Evolutionary conservation across 805 yeast genomes (phyloP).

Genomic region (Nakazawaea siamensis): DNA sequence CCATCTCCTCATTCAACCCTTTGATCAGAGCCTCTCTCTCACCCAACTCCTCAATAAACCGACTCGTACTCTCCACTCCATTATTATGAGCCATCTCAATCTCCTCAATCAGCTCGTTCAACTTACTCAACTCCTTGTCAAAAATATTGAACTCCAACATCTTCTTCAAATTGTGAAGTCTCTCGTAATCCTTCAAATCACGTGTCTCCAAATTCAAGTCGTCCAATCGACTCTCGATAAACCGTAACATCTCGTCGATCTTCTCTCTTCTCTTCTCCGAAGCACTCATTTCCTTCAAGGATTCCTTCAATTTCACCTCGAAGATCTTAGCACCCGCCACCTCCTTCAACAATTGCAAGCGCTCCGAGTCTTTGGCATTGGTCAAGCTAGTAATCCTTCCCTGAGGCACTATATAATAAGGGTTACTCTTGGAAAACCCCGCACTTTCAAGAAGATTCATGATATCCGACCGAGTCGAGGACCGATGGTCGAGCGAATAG

Average conservation of each 20-base stretch:
- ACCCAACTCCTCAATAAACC: conserved; percentile 47
- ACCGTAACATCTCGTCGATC: conserved; percentile 63
- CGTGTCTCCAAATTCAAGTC: conserved; percentile 78
- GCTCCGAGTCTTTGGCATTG: conserved; percentile 79
- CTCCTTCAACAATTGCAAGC: conserved; percentile 73
- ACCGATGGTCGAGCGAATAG: conserved; percentile 72
- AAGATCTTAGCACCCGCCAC: conserved; percentile 94
- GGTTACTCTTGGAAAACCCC: conserved; percentile 84
- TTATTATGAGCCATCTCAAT: conserved; percentile 51
- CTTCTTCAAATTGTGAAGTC: conserved; percentile 58
- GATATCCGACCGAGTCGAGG: conserved; percentile 73
- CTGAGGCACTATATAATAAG: conserved; percentile 95
- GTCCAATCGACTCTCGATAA: conserved; percentile 60
- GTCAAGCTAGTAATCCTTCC: conserved; percentile 86
- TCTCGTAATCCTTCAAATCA: conserved; percentile 65
- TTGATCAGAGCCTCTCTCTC: conserved; percentile 47
- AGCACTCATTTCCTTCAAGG: conserved; percentile 69
- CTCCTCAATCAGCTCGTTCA: conserved; percentile 50
- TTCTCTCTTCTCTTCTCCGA: conserved; percentile 63
- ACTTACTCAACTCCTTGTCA: conserved; percentile 65
- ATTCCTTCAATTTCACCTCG: conserved; percentile 72
- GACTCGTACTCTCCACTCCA: conserved; percentile 43
- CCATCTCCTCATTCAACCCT: conserved; percentile 36
- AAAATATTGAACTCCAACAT: conserved; percentile 66
- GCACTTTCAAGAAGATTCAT: conserved; percentile 82